Evolutionary conservation across 2,329 filamentous ascomycete genomes (phyloP), one percentile per base, ranked within the genome.

Genomic region (Cladosporium phlei): DNA sequence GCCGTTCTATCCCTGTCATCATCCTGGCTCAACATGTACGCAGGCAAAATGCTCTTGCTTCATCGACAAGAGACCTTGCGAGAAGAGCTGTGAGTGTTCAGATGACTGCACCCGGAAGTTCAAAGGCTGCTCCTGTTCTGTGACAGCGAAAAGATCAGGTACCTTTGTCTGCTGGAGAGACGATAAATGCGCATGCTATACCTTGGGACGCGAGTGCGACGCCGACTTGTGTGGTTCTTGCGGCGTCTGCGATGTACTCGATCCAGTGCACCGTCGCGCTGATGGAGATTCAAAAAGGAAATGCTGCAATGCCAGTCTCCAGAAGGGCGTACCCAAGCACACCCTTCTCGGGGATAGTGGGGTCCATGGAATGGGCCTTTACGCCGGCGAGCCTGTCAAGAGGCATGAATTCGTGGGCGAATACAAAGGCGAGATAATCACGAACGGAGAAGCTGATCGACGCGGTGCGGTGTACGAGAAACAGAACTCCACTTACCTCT

Each of bases 171-270:
- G 65, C 48, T 68, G 61, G 30, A 52, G 62, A n/a, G 62, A 62
- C 9, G 55, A 59, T 4, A 58, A 55, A 3, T 93, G 88, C 60
- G 82, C 85, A 11, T 94, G 88, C 57, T 72, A 81, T 16, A 74
- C 78, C 57, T 73, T 88, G 43, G 85, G 86, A 55, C 78, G 88
- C 29, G 88, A 94, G 66, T 94, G 88, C 59, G 88, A 93, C 56
- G 81, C 86, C 2, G 80, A 85, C 49, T 71, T 91, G 10, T 94
- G 88, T 58, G 74, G 74, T 12, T 73, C 71, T 7, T 93, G 88
- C 55, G 86, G 86, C 21, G 85, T 83, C 0, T 61, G 71, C 9
- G 79, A 86, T 49, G 76, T 85, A 2, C 76, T 86, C 3, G 80
- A 90, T 58, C 85, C 84, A 0, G 66, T 72, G n/a, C 83, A 86